Evolutionary conservation across 441 rosid genomes (phyloP), one percentile per base, ranked within the genome.

Genomic region (Manihot esculenta): DNA sequence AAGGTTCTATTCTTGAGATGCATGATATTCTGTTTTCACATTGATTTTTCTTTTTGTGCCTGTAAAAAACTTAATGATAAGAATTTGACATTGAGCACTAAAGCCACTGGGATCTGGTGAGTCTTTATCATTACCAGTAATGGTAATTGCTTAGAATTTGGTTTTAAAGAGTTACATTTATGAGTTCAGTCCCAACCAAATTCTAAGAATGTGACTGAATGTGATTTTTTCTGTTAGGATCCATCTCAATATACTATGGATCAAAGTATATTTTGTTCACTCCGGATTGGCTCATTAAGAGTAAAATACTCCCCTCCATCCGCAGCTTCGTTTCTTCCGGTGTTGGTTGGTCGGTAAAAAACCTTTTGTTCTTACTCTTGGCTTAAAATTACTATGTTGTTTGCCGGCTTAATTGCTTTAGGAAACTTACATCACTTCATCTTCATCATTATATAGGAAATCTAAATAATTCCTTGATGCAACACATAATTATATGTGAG

Each of bases 181-280:
- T 18, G 11, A 11, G 17, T 42, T 55, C 4, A 14, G 13, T 44
- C 30, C 44, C 42, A 15, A 15, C 14, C 13, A 30, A 56, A 35
- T 24, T 63, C 24, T 11, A 26, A 27, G 1, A 33, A 26, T 44
- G 20, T 70, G 48, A 54, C n/a, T 41, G 24, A 26, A 21, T 23
- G 10, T 62, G 50, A 35, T 53, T n/a, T 51, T 68, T 62, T 38
- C 26, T 62, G 9, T 44, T 72, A 94, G 98, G 99, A 92, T 59
- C 78, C n/a, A n/a, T n/a, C n/a, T n/a, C 97, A 48, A 96, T 96
- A 70, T 95, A 98, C 81, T 91, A 92, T 64, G 99, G 99, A 62
- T 94, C 98, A 68, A 95, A 92, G 83, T 98, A 95, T 57, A 98
- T n/a, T n/a, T n/a, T n/a, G n/a, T n/a, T n/a, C n/a, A n/a, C n/a